Base-by-base conservation (phyloP, 139 green algal genomes). In the Coelastrella sp. region DNA sequence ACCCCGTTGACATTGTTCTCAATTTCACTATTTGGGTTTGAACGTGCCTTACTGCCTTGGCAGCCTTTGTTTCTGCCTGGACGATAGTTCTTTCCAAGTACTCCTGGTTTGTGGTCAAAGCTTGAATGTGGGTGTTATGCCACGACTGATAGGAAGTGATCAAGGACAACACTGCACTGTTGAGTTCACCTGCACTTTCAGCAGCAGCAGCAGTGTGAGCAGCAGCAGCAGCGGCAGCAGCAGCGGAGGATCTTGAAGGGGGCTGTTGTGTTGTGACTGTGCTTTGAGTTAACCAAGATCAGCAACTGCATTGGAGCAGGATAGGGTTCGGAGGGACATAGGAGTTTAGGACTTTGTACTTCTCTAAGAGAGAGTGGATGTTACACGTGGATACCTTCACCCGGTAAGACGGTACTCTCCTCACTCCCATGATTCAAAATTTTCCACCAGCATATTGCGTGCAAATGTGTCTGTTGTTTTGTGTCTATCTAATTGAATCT, bases 41-140 rank as follows among this genome's bases (percentile, higher is more conserved):
- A 19, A 86, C 63, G 12, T 91, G 87, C 35, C 63, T 58, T 35
- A 86, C 78, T 22, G 87, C 78, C 15, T 78, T 78, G 4, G 11
- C 78, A 22, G 87, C 87, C 15, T 87, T 86, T 6, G 20, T 19
- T 57, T 85, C 76, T 63, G 87, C 87, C 57, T 78, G 75, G 25
- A 87, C 87, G 6, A 91, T 61, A 6, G 78, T 78, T 7, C 87
- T 25, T 7, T 20, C 35, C 6, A 91, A 56, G 20, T 91, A 86
- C 8, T 91, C 78, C n/a, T 91, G 87, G 15, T 91, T 91, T 7
- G 76, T 25, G 6, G n/a, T 74, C 7, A 86, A 35, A 22, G 75
- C 72, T n/a, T 68, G 20, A 3, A 86, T 73, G 65, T 79, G 24
- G 7, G 76, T 58, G 59, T 19, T 58, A 22, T 84, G 75, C 86